Base-by-base conservation (phyloP, 345 rosid species). In the Abelmoschus esculentus region DNA sequence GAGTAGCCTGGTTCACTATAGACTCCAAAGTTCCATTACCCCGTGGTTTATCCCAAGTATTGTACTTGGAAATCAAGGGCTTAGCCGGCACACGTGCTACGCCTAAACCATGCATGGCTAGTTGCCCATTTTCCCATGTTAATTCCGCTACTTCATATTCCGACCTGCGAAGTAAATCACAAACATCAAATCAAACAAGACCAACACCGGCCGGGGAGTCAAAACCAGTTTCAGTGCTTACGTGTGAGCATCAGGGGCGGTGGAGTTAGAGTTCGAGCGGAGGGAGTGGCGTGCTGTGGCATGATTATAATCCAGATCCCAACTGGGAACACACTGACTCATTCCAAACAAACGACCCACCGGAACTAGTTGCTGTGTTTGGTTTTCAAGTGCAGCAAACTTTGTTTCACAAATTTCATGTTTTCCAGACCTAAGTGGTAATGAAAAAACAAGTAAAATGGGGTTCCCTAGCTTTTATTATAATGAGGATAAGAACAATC, bases 41-140 rank as follows among this genome's bases (percentile, higher is more conserved):
- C 53, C 79, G 85, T 69, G 80, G 86, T 78, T 82, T 84, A 1
- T 82, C 90, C 78, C 86, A 86, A 3, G 77, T 62, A 9, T 42
- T 42, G 79, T 81, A 82, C 78, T 85, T 36, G 18, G 77, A 40
- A 12, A 71, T 40, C 5, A 38, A 15, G 55, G 81, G 71, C 60
- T 80, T 86, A 63, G 72, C 34, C 2, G 71, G 73, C 47, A 61
- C 57, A 8, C 91, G 88, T 70, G 90, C 86, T 28, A 83, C 85
- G 3, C 96, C 86, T 70, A 89, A 80, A 29, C 88, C 85, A 83
- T 91, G 95, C 88, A 88, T 79, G 76, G 87, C 84, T 19, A 95
- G 67, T 58, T 91, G 97, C 3, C 97, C 97, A 73, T 91, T 95
- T 78, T 91, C 87, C 99, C 99, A 95, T 40, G 97, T 95, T 74